These are phyloP conservation scores for Gossypium laxum DNA, from an alignment of 441 rosid genomes.

Conservation along the genomic window DNA sequence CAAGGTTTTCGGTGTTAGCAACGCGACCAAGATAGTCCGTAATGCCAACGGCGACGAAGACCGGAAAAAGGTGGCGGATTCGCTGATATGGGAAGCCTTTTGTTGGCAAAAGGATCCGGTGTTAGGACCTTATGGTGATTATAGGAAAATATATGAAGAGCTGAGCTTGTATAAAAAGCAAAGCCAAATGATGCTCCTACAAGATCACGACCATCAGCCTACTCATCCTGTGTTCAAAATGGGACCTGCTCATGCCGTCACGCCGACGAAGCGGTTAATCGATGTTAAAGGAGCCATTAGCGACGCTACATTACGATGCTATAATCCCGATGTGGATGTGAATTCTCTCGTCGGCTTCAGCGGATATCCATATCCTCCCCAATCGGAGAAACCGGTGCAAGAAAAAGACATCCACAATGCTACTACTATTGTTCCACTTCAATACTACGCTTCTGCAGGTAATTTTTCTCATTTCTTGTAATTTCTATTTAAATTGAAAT, in stretches of 20 bases:
- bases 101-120: slow-evolving; percentile 48
- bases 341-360: slow-evolving; percentile 20
- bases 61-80: slow-evolving; percentile 29
- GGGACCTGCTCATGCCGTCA: not conserved
- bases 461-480: not conserved
- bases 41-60: slow-evolving; percentile 24
- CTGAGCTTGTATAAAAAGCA: slow-evolving; percentile 32
- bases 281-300: slow-evolving; percentile 11
- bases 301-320: not conserved
- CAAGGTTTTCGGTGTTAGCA: slow-evolving; percentile 26
- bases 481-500: no score
- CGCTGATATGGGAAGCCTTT: slow-evolving; percentile 51
- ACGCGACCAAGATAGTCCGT: slow-evolving; percentile 31
- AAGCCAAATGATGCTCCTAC: slow-evolving; percentile 17
- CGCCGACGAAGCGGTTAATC: not conserved
- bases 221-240: slow-evolving; percentile 2
- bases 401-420: not conserved
- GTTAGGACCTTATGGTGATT: slow-evolving; percentile 51
- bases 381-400: not conserved
- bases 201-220: not conserved
- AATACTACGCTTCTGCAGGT: slow-evolving; percentile 6
- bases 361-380: slow-evolving; percentile 11
- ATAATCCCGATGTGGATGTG: slow-evolving; percentile 6
- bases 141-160: slow-evolving; percentile 34
- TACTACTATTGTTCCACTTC: slow-evolving; percentile 1